These are phyloP conservation scores for Iris macrosiphon DNA, from an alignment of 106 monocot genomes.

Conservation along the genomic window DNA sequence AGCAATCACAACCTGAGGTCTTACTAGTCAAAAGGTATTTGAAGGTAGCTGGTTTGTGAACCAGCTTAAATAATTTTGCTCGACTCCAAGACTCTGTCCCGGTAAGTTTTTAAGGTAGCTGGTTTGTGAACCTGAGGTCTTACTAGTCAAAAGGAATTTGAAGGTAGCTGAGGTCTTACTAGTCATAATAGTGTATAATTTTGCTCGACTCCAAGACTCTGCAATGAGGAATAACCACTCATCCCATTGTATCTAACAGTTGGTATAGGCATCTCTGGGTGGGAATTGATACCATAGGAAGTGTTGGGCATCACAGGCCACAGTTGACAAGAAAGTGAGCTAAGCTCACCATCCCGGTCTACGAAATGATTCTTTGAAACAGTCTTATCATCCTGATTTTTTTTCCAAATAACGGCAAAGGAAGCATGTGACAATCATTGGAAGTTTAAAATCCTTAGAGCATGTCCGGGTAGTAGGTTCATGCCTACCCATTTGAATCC, in stretches of 20 bases:
- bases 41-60: conserved; percentile 17
- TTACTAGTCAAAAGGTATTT: conserved; percentile 11
- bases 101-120: no score
- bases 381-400: conserved; percentile 3
- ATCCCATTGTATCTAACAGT: conserved; percentile 4
- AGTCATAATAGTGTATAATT: conserved; percentile 19
- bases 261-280: conserved; percentile 1
- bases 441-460: conserved; percentile 15
- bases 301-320: conserved; percentile 18
- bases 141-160: conserved; percentile 12
- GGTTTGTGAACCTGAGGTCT: no score
- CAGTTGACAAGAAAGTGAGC: conserved; percentile 9
- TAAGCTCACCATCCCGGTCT: conserved; percentile 20
- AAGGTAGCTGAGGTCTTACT: conserved; percentile 11
- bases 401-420: conserved; percentile 15
- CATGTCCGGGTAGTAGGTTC: conserved; percentile 27
- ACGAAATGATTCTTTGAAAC: no score
- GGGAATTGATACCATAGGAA: conserved; percentile 12
- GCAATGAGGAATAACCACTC: conserved; percentile 5
- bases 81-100: conserved; percentile 10
- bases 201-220: conserved; percentile 16
- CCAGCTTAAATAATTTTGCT: conserved; percentile 26
- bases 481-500: conserved; percentile 24
- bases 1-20: conserved; percentile 23
- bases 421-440: conserved; percentile 15